Conservation (phyloP, 805 yeast species). For the Tetrapisispora phaffii region DNA sequence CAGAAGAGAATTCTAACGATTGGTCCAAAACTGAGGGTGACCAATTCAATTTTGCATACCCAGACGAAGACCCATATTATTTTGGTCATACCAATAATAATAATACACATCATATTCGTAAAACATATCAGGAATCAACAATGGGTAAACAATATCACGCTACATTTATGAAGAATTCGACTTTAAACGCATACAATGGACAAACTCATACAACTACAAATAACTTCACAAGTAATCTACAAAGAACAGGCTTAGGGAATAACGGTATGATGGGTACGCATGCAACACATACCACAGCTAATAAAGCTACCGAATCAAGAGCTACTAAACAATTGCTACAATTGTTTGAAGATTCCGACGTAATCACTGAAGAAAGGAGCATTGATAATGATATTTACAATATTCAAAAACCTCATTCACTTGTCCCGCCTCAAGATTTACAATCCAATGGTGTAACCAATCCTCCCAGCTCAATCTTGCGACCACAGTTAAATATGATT, state of each 20-base stretch:
- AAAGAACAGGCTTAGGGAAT: constrained; percentile 9
- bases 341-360: constrained; percentile 50
- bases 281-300: constrained; percentile 4
- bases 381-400: constrained; percentile 11
- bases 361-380: constrained; percentile 15
- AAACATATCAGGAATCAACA: constrained; percentile 23
- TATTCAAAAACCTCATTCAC: neutral
- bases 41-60: constrained; percentile 25
- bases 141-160: constrained; percentile 21
- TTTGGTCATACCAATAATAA: constrained; percentile 19
- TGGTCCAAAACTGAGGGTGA: constrained; percentile 20
- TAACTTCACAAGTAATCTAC: constrained; percentile 14
- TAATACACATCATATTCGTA: constrained; percentile 8
- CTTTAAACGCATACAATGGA: constrained; percentile 21
- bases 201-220: constrained; percentile 11
- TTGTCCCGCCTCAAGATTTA: neutral
- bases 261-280: constrained; percentile 28
- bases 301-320: constrained; percentile 6
- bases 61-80: constrained; percentile 25
- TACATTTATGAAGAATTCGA: constrained; percentile 20
- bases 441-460: neutral
- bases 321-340: constrained; percentile 67
- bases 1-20: constrained; percentile 20
- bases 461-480: neutral
- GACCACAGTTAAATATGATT: neutral